Conservation (phyloP, 352 stramenopile genomes). For the Phytopythium delawarense region DNA sequence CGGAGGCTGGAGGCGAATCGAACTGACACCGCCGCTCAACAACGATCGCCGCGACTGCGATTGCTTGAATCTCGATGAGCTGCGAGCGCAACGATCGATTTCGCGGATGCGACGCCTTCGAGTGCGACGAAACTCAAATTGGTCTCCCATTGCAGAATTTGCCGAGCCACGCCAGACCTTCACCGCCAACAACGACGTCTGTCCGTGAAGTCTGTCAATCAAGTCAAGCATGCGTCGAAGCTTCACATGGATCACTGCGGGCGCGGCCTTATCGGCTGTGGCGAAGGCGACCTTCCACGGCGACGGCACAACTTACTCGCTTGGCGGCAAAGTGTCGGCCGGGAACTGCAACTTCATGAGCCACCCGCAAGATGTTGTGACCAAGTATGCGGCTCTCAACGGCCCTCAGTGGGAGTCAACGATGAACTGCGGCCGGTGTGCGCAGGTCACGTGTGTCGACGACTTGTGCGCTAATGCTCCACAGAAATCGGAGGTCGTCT, state of each 20-base stretch:
- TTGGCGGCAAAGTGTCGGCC: constrained; percentile 19
- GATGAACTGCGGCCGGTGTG: constrained; percentile 41
- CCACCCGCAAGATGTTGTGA: constrained; percentile 23
- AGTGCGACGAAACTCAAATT: not conserved
- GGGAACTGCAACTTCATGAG: constrained; percentile 77
- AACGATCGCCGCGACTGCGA: not conserved
- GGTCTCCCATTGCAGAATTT: not conserved
- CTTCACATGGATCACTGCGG: not conserved
- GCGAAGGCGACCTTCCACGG: constrained; percentile 7
- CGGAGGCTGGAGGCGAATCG: not conserved
- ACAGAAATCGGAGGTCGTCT: constrained; percentile 39
- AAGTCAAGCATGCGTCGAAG: not conserved
- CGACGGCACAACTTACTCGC: constrained; percentile 24
- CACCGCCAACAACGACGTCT: not conserved
- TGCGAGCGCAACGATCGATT: not conserved
- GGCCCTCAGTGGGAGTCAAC: constrained; percentile 48
- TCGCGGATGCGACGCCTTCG: not conserved
- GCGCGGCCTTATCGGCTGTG: not conserved
- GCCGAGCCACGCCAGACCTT: not conserved
- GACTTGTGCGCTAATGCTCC: constrained; percentile 23
- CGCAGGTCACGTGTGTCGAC: constrained; percentile 45
- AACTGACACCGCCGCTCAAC: not conserved
- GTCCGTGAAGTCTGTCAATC: not conserved
- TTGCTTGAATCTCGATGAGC: not conserved
- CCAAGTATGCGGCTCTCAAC: constrained; percentile 72